These are phyloP conservation scores for Naganishia randhawae DNA, from an alignment of 768 basidiomycete species.

Conservation along the genomic window DNA sequence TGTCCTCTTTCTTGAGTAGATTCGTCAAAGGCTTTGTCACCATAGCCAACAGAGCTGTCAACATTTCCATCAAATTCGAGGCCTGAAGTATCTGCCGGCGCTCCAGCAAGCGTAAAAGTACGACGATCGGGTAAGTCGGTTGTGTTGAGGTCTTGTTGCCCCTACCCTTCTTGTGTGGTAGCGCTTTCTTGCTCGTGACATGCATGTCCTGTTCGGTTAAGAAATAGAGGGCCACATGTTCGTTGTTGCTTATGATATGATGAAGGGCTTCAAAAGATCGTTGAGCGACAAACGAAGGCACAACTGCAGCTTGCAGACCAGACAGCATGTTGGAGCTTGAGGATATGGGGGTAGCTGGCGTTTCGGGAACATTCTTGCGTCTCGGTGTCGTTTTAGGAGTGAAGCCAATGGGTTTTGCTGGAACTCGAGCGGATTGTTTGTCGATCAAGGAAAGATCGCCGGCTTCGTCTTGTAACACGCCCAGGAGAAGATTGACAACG, in stretches of 20 bases:
- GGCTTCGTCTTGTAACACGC: slow-evolving; percentile 88
- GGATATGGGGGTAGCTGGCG: slow-evolving; percentile 30
- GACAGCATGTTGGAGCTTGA: slow-evolving; percentile 54
- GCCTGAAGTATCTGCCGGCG: slow-evolving; percentile 79
- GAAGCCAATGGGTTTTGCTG: slow-evolving; percentile 75
- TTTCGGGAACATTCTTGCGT: slow-evolving; percentile 45
- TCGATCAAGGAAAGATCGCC: slow-evolving; percentile 88
- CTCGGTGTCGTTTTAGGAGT: slow-evolving; percentile 68
- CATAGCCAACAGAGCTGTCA: slow-evolving; percentile 79
- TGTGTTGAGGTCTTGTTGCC: slow-evolving; percentile 81
- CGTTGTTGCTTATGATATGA: slow-evolving; percentile 80
- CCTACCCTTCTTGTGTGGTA: slow-evolving; percentile 71
- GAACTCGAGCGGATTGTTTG: slow-evolving; percentile 63
- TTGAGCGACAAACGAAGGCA: slow-evolving; percentile 89
- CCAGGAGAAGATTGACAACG: slow-evolving; percentile 88
- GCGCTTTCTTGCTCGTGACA: slow-evolving; percentile 52
- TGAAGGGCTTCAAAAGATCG: slow-evolving; percentile 87
- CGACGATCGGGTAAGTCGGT: slow-evolving; percentile 84
- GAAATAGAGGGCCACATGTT: slow-evolving; percentile 84
- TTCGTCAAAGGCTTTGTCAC: slow-evolving; percentile 72
- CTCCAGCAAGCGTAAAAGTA: slow-evolving; percentile 81
- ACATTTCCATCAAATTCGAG: slow-evolving; percentile 85
- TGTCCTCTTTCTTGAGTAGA: slow-evolving; percentile 2
- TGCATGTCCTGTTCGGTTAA: slow-evolving; percentile 90
- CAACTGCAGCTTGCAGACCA: slow-evolving; percentile 62